Conservation (phyloP, 192 early-diverging fungal genomes). For the Diversispora eburnea region DNA sequence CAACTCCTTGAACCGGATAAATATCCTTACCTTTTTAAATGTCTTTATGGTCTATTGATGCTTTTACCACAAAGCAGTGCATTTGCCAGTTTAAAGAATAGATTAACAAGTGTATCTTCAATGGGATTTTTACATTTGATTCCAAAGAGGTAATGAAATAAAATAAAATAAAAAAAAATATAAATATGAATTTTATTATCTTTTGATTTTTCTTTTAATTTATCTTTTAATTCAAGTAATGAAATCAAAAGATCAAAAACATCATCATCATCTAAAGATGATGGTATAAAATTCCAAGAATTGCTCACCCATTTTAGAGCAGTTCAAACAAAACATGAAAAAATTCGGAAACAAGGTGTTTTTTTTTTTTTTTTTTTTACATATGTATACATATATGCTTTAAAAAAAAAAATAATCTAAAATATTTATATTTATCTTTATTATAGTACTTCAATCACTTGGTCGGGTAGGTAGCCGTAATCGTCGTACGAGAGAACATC, state of each 20-base stretch:
- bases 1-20: slow-evolving; percentile 89
- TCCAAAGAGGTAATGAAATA: slow-evolving; percentile 48
- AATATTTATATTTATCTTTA: no score
- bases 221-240: slow-evolving; percentile 31
- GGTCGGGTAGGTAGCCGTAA: background rate
- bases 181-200: background rate
- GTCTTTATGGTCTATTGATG: slow-evolving; percentile 95
- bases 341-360: slow-evolving; percentile 51
- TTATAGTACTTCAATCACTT: background rate
- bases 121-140: slow-evolving; percentile 60
- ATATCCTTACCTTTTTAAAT: slow-evolving; percentile 87
- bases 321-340: slow-evolving; percentile 74
- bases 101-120: slow-evolving; percentile 82
- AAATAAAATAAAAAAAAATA: background rate
- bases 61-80: slow-evolving; percentile 94
- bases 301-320: slow-evolving; percentile 68
- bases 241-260: slow-evolving; percentile 30
- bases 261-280: slow-evolving; percentile 9
- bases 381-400: no score
- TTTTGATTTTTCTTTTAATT: background rate
- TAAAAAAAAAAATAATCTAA: no score
- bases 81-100: slow-evolving; percentile 91
- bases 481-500: background rate
- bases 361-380: no score
- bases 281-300: slow-evolving; percentile 61